Evolutionary conservation across 208 protist genomes (phyloP), one percentile per base, ranked within the genome.

Genomic region (Trypanosoma congolense): DNA sequence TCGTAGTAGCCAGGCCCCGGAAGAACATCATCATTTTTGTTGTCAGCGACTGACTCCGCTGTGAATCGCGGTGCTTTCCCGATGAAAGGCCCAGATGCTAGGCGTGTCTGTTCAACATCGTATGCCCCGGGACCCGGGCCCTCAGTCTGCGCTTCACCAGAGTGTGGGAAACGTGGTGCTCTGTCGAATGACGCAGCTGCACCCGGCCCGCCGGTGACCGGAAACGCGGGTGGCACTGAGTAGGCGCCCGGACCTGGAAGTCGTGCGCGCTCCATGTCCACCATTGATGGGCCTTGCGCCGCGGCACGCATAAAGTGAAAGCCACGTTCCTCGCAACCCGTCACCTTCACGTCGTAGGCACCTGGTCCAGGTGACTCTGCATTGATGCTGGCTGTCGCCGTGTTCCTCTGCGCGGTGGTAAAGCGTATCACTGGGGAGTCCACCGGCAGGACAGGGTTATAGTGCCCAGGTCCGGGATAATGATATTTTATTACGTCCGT

Each of bases 51-150:
- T n/a, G n/a, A n/a, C 25, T 49, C 25, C n/a, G 40, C 53, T 2
- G 56, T 48, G n/a, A 76, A 44, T 19, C 70, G 70, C 19, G 53
- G 54, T 38, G 70, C 70, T 57, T 42, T 30, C n/a, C 48, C 63
- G 35, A 62, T 55, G 43, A 33, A 36, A 44, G 16, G 33, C 4
- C 60, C 51, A 21, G 26, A n/a, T 24, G 50, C 22, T 40, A 21
- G 10, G 8, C 45, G n/a, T 2, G 46, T 26, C n/a, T 25, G 28
- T 2, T 58, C 41, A 28, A 45, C 12, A 50, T 42, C 41, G 21
- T 70, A 70, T 18, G 46, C 45, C 24, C 56, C 57, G 9, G 64
- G 64, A 14, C 64, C 64, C 19, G 64, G 64, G 3, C 21, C 30
- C 1, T 14, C 25, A 1, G 14, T 14, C n/a, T 46, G 2, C 10